Conservation (phyloP, 768 basidiomycete species). For the Rhizopogon vulgaris region DNA sequence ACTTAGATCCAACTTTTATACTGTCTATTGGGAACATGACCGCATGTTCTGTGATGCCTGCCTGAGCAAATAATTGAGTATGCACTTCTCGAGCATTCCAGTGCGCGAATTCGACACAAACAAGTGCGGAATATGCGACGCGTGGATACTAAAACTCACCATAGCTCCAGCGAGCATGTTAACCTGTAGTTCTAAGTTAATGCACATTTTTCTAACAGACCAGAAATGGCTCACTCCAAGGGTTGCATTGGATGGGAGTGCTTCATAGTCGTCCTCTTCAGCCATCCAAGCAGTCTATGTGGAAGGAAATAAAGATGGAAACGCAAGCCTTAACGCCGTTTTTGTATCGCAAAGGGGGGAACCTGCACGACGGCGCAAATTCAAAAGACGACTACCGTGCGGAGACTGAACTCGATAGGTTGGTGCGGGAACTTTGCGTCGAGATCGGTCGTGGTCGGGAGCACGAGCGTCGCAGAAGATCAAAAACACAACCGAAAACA, state of each 20-base stretch:
- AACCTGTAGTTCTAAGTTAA: constrained; percentile 43
- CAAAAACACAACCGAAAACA: not conserved
- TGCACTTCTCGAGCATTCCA: not conserved
- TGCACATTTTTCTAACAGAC: constrained; percentile 9
- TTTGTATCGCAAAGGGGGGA: not conserved
- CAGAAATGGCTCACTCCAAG: constrained; percentile 45
- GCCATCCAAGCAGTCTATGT: constrained; percentile 23
- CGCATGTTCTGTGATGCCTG: constrained; percentile 97
- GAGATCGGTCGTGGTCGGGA: not conserved
- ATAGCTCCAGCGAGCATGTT: constrained; percentile 97
- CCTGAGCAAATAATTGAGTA: constrained; percentile 45
- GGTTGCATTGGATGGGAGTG: constrained; percentile 69
- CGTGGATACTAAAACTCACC: constrained; percentile 42
- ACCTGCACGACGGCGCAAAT: not conserved
- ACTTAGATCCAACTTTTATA: constrained; percentile 70
- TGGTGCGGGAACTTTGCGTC: not conserved
- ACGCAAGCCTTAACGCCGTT: constrained; percentile 3
- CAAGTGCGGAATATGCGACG: not conserved
- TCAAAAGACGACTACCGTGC: not conserved
- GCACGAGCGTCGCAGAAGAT: not conserved
- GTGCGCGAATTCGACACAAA: not conserved
- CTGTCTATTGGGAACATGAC: constrained; percentile 99
- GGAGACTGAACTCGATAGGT: not conserved
- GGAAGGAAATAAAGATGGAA: not conserved
- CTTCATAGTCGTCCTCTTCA: constrained; percentile 58